A percentile compares a stretch with the other conserved stretches of the same genome.
Evolutionary conservation across 2,329 filamentous ascomycete species (phyloP).

Genomic region (Cytospora schulzeri): DNA sequence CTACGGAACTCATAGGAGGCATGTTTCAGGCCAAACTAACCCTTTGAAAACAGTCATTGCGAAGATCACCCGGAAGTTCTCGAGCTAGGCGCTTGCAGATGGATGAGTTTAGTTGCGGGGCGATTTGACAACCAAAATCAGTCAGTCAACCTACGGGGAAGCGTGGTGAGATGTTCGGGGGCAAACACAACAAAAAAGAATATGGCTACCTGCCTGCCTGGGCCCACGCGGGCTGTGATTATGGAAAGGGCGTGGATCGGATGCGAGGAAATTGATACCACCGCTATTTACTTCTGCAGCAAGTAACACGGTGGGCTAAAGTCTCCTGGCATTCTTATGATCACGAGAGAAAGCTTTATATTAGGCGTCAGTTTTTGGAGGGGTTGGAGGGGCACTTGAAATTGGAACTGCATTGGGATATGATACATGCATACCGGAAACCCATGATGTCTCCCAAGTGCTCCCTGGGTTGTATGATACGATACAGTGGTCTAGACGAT

Average conservation of each 20-base stretch:
- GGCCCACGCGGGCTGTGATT: not conserved
- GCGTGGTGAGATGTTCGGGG: not conserved
- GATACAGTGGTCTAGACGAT: not conserved
- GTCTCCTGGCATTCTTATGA: not conserved
- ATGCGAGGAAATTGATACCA: conserved; percentile 10
- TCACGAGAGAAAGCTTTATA: conserved; percentile 14
- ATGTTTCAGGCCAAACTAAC: conserved; percentile 28
- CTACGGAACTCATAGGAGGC: not conserved
- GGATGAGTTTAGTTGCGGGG: conserved; percentile 6
- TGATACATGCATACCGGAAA: conserved; percentile 8
- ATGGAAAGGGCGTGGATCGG: conserved; percentile 1
- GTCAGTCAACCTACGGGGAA: not conserved
- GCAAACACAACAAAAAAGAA: not conserved
- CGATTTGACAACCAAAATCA: conserved; percentile 1
- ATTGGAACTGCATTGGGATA: conserved; percentile 19
- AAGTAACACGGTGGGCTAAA: conserved; percentile 8
- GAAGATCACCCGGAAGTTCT: conserved; percentile 90
- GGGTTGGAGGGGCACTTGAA: conserved; percentile 20
- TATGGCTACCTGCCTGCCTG: not conserved
- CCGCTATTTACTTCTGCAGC: conserved; percentile 23
- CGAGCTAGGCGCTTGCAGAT: conserved; percentile 48
- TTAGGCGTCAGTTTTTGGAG: conserved; percentile 17
- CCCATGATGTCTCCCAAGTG: not conserved
- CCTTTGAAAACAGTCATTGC: conserved; percentile 72
- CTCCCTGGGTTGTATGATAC: not conserved